phyloP scores from a whole-genome alignment of 1,284 basidiomycete species.

The Pyrrhoderma noxium region DNA sequence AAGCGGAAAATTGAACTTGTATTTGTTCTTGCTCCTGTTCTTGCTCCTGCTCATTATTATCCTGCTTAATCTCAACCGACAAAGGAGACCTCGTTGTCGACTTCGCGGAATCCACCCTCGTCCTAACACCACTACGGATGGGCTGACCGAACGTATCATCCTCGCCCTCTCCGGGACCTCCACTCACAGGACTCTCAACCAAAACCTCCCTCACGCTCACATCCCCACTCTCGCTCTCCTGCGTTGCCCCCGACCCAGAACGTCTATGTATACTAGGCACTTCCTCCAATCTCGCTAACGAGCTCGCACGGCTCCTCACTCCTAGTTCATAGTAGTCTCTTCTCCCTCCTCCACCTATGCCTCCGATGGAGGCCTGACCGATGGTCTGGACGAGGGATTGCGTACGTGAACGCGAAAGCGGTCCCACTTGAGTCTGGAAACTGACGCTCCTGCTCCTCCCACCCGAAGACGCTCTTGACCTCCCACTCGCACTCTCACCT shows the following conservation, averaged over 20 bases:
- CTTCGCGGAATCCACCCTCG: not conserved
- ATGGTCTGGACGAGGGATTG: constrained; percentile 17
- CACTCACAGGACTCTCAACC: not conserved
- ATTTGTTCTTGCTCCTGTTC: too few species aligned
- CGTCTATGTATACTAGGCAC: constrained; percentile 7
- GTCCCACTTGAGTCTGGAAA: not conserved
- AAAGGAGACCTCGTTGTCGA: not conserved
- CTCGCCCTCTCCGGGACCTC: not conserved
- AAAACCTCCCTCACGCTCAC: not conserved
- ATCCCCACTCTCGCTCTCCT: not conserved
- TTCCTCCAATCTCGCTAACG: constrained; percentile 7
- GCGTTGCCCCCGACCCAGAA: not conserved
- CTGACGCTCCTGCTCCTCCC: too few species aligned
- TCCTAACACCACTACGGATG: constrained; percentile 4
- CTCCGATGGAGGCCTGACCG: constrained; percentile 1
- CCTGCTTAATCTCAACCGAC: not conserved
- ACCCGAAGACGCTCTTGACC: not conserved
- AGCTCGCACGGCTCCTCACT: constrained; percentile 7
- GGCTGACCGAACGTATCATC: constrained; percentile 16
- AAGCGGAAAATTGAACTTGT: not conserved
- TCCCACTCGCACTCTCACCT: not conserved
- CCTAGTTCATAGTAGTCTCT: constrained; percentile 1
- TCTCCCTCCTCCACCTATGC: too few species aligned
- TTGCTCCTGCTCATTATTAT: not conserved
- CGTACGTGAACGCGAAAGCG: constrained; percentile 14